phyloP scores from a whole-genome alignment of 805 yeast species.

The Metschnikowia shivogae region DNA sequence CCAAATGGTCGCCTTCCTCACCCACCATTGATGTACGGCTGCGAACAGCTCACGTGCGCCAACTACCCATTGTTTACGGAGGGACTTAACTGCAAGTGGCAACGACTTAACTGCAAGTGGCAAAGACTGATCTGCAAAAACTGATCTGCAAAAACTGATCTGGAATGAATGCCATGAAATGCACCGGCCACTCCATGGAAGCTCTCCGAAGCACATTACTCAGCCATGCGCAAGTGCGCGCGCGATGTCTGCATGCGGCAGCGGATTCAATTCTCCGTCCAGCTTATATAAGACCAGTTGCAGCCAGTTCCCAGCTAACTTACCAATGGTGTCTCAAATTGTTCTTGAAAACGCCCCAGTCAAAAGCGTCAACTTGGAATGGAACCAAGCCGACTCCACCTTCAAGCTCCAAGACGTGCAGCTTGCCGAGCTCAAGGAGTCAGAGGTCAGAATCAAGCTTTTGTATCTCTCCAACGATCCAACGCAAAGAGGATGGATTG shows the following conservation, averaged over 20 bases:
- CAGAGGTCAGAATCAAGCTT: slow-evolving; percentile 43
- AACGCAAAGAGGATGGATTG: slow-evolving; percentile 57
- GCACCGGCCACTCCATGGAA: too few species aligned
- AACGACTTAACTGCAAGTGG: too few species aligned
- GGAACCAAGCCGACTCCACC: slow-evolving; percentile 26
- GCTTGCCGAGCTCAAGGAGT: slow-evolving; percentile 25
- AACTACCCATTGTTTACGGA: too few species aligned
- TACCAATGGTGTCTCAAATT: slow-evolving; percentile 18
- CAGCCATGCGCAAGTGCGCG: not conserved
- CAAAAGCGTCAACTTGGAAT: slow-evolving; percentile 18
- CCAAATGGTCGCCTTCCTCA: slow-evolving; percentile 10
- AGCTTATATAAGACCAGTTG: not conserved
- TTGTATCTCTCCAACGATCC: slow-evolving; percentile 56
- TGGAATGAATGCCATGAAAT: too few species aligned
- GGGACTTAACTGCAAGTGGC: too few species aligned
- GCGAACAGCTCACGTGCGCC: too few species aligned
- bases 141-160: too few species aligned
- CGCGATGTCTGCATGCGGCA: not conserved
- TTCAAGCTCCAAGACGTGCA: slow-evolving; percentile 22
- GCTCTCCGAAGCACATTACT: not conserved
- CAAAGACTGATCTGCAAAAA: too few species aligned
- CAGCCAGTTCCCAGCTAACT: not conserved
- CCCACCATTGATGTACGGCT: too few species aligned
- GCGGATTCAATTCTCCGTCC: slow-evolving; percentile 6
- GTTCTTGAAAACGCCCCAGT: slow-evolving; percentile 22